phyloP scores from a whole-genome alignment of 192 early-diverging fungal genomes.

The Mortierella hygrophila region DNA sequence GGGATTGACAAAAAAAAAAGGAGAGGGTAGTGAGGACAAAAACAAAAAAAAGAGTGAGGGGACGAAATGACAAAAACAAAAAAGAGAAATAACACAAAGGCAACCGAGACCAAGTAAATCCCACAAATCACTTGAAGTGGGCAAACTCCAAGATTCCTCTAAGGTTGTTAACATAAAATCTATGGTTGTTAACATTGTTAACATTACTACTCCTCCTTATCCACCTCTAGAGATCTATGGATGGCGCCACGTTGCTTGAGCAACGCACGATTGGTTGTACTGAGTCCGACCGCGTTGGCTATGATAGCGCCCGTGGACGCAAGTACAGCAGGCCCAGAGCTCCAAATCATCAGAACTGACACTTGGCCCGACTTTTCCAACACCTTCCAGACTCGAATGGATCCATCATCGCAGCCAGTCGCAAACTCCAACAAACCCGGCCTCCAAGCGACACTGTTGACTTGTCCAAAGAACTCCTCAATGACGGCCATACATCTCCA shows the following conservation, averaged over 20 bases:
- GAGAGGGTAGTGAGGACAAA: too few species aligned
- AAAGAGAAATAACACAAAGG: too few species aligned
- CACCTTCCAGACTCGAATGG: constrained; percentile 76
- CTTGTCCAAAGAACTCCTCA: constrained; percentile 68
- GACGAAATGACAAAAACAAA: too few species aligned
- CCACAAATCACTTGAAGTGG: too few species aligned
- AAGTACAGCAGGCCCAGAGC: neutral
- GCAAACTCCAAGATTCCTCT: too few species aligned
- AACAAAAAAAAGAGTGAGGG: too few species aligned
- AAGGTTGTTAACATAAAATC: too few species aligned
- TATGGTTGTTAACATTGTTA: too few species aligned
- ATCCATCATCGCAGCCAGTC: constrained; percentile 77
- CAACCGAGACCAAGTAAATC: too few species aligned
- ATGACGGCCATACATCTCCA: constrained; percentile 42
- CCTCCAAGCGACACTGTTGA: constrained; percentile 80
- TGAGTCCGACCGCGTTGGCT: neutral
- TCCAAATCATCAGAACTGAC: neutral
- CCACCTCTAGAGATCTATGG: too few species aligned
- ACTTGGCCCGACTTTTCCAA: constrained; percentile 22
- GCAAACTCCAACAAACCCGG: constrained; percentile 71
- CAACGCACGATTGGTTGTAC: neutral
- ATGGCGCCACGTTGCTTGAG: neutral
- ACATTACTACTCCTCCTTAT: too few species aligned
- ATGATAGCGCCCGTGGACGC: neutral
- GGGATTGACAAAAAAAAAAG: too few species aligned